These are phyloP conservation scores for Domatiomyces catenatus DNA, from an alignment of 2,329 filamentous ascomycete species.

Conservation along the genomic window DNA sequence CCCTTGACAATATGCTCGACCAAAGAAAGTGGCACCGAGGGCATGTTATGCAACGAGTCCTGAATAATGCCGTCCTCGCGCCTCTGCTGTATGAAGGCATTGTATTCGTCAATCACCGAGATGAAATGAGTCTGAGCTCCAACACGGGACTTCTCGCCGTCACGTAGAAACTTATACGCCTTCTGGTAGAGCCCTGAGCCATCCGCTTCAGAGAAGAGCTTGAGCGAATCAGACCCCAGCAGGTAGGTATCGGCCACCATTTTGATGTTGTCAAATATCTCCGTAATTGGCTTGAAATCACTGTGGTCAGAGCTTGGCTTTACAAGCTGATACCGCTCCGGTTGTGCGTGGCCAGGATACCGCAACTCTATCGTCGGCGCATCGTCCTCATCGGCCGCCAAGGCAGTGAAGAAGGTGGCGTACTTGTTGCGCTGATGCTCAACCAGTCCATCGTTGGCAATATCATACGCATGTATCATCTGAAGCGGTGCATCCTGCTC, in stretches of 20 bases:
- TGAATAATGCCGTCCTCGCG: slow-evolving; percentile 57
- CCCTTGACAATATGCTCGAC: slow-evolving; percentile 61
- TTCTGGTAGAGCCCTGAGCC: slow-evolving; percentile 53
- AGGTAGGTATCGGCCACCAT: slow-evolving; percentile 64
- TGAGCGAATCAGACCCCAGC: slow-evolving; percentile 49
- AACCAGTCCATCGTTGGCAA: slow-evolving; percentile 29
- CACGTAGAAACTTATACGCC: slow-evolving; percentile 57
- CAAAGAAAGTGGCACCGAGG: slow-evolving; percentile 54
- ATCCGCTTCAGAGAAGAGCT: slow-evolving; percentile 54
- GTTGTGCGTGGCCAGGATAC: slow-evolving; percentile 61
- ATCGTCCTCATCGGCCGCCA: slow-evolving; percentile 34
- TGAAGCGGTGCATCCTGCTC: slow-evolving; percentile 23
- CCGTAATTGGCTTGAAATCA: slow-evolving; percentile 50
- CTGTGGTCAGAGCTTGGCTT: slow-evolving; percentile 59
- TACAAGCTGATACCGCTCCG: slow-evolving; percentile 64
- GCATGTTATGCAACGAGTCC: slow-evolving; percentile 53
- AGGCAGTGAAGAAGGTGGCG: slow-evolving; percentile 24
- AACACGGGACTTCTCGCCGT: slow-evolving; percentile 35
- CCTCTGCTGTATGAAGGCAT: slow-evolving; percentile 49
- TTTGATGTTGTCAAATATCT: slow-evolving; percentile 55
- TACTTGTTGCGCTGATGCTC: slow-evolving; percentile 20
- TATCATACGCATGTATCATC: slow-evolving; percentile 36
- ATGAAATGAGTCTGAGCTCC: slow-evolving; percentile 50
- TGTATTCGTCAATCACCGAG: slow-evolving; percentile 60
- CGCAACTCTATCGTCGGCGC: slow-evolving; percentile 49